Conservation (phyloP, 306 rosid species). For the Castanea mollissima region DNA sequence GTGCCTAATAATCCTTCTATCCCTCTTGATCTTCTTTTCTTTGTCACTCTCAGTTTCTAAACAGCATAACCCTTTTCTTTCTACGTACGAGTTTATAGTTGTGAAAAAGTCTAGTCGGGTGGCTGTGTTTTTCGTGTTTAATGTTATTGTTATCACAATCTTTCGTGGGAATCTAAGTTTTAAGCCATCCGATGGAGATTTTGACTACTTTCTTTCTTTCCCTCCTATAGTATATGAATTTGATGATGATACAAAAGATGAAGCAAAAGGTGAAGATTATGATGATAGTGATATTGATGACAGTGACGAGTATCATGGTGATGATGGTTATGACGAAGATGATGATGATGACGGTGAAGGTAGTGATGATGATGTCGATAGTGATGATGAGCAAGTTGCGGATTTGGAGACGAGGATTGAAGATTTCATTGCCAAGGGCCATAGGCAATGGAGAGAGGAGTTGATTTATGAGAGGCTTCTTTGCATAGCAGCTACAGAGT, state of each 20-base stretch:
- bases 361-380: neutral
- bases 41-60: neutral
- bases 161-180: neutral
- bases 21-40: neutral
- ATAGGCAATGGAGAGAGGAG: slow-evolving; percentile 37
- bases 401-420: slow-evolving; percentile 31
- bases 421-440: slow-evolving; percentile 33
- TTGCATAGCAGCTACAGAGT: neutral
- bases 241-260: neutral
- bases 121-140: slow-evolving; percentile 22
- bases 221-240: neutral
- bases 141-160: slow-evolving; percentile 13
- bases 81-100: slow-evolving; percentile 20
- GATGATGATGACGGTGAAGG: neutral
- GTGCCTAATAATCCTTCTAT: neutral
- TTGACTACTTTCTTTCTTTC: neutral
- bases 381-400: slow-evolving; percentile 11
- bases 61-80: slow-evolving; percentile 12
- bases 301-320: neutral
- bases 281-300: neutral
- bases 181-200: slow-evolving; percentile 4
- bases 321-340: slow-evolving; percentile 37
- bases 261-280: neutral
- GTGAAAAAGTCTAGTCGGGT: slow-evolving; percentile 9
- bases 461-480: slow-evolving; percentile 1